Evolutionary conservation across 78 protist genomes (phyloP), one percentile per base, ranked within the genome.

Genomic region (Parvularia atlantis): DNA sequence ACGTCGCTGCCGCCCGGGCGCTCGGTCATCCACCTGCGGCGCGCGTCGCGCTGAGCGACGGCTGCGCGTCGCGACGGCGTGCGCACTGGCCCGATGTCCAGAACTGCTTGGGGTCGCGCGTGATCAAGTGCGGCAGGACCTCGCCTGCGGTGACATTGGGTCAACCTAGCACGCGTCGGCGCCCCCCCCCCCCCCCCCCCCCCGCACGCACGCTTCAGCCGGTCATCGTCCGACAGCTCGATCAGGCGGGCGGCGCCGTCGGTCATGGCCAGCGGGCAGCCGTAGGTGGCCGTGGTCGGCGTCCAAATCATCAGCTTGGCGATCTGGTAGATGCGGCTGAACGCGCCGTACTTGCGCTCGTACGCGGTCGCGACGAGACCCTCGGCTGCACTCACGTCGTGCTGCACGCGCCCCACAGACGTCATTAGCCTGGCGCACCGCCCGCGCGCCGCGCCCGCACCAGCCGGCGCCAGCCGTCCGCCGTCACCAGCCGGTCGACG

Each of bases 1-100:
- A 84, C 84, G 37, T 84, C 89, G 1, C 82, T 74, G 22, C 89
- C 89, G 56, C 89, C 89, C 5, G 78, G 13, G n/a, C 71, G 70
- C 41, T 84, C 89, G 43, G 89, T 84, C 89, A 84, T 84, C 84
- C 66, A 69, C 50, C n/a, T n/a, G n/a, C n/a, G n/a, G n/a, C n/a
- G n/a, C n/a, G n/a, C n/a, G n/a, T n/a, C n/a, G n/a, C n/a, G n/a
- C n/a, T n/a, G n/a, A n/a, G n/a, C n/a, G n/a, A n/a, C 53, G 70
- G 59, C 70, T 56, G 39, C 33, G 0, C 2, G 56, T 65, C 40
- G 28, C 10, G 53, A 6, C 5, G 41, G 2, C 62, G 17, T 57
- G 33, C 28, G 59, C n/a, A 53, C 46, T 9, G 19, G 46, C 46
- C 9, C 46, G 46, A 41, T 4, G 9, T 4, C 46, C 46, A 4